phyloP scores from a whole-genome alignment of 169 alveolate genomes.

The Plasmodium chabaudi region DNA sequence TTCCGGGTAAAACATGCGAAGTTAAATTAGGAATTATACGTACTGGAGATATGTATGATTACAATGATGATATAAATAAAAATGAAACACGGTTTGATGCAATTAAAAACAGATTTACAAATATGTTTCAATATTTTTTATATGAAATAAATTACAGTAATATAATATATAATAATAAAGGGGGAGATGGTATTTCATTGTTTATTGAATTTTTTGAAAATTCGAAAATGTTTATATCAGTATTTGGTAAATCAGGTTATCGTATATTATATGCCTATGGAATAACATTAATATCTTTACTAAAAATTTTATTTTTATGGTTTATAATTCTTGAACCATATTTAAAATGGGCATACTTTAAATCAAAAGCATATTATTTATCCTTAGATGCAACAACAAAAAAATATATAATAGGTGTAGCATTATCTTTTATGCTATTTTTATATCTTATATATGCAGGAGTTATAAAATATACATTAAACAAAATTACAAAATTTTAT shows the following conservation, averaged over 20 bases:
- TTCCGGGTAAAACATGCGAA: too few species aligned
- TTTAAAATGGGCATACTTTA: constrained; percentile 34
- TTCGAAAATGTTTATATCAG: constrained; percentile 23
- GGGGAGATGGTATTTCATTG: constrained; percentile 25
- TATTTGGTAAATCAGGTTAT: constrained; percentile 20
- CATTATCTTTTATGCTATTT: constrained; percentile 7
- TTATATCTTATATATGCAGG: constrained; percentile 19
- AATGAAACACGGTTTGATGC: constrained; percentile 4
- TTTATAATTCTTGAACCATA: constrained; percentile 54
- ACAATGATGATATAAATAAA: constrained; percentile 14
- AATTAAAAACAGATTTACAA: constrained; percentile 18
- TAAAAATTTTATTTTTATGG: constrained; percentile 53
- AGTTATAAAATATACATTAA: constrained; percentile 34
- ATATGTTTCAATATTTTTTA: constrained; percentile 21
- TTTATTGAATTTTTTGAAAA: constrained; percentile 55
- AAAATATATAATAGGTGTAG: constrained; percentile 24
- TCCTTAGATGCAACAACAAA: constrained; percentile 31
- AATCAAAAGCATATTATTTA: constrained; percentile 26
- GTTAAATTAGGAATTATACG: too few species aligned
- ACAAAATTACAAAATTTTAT: constrained; percentile 37
- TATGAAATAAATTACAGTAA: constrained; percentile 6
- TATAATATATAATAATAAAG: constrained; percentile 1
- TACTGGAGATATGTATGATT: background rate
- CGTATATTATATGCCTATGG: constrained; percentile 55
- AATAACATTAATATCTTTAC: constrained; percentile 45